Conservation (phyloP, 2,329 filamentous ascomycete species). For the Ceratocystis harringtonii region DNA sequence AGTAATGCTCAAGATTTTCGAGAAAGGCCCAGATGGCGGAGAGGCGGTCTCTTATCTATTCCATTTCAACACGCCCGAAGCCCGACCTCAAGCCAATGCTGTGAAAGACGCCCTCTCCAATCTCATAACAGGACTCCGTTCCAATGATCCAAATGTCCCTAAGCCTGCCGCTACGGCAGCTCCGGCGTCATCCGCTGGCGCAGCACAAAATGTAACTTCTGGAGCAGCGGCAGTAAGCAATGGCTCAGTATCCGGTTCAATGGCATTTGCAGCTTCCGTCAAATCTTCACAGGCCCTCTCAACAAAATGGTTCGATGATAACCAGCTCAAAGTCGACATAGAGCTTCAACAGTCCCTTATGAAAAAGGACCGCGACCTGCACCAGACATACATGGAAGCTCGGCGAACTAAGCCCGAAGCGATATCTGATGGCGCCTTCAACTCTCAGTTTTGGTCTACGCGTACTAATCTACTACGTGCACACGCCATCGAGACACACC, state of each 20-base stretch:
- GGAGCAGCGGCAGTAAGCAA: conserved; percentile 13
- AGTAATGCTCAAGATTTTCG: conserved; percentile 87
- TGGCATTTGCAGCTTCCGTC: conserved; percentile 63
- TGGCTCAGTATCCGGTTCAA: conserved; percentile 42
- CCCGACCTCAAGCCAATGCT: conserved; percentile 68
- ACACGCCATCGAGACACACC: conserved; percentile 75
- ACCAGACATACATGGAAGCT: conserved; percentile 77
- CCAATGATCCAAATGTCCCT: conserved; percentile 35
- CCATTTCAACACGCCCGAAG: conserved; percentile 68
- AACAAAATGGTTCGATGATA: conserved; percentile 66
- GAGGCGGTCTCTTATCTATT: conserved; percentile 66
- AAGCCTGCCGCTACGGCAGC: conserved; percentile 29
- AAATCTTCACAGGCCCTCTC: conserved; percentile 35
- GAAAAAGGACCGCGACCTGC: conserved; percentile 59
- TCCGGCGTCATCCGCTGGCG: conserved; percentile 20
- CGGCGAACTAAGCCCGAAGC: conserved; percentile 69
- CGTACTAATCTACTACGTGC: conserved; percentile 73
- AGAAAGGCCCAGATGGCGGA: conserved; percentile 43
- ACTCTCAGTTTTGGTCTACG: conserved; percentile 87
- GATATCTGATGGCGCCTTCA: conserved; percentile 67
- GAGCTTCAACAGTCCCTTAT: conserved; percentile 78
- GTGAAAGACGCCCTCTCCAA: conserved; percentile 70
- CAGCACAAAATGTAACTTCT: conserved; percentile 17
- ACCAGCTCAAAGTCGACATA: conserved; percentile 59
- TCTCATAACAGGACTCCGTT: conserved; percentile 57